These are phyloP conservation scores for Penicillium sp. DNA, from an alignment of 2,329 filamentous ascomycete species.

Conservation along the genomic window DNA sequence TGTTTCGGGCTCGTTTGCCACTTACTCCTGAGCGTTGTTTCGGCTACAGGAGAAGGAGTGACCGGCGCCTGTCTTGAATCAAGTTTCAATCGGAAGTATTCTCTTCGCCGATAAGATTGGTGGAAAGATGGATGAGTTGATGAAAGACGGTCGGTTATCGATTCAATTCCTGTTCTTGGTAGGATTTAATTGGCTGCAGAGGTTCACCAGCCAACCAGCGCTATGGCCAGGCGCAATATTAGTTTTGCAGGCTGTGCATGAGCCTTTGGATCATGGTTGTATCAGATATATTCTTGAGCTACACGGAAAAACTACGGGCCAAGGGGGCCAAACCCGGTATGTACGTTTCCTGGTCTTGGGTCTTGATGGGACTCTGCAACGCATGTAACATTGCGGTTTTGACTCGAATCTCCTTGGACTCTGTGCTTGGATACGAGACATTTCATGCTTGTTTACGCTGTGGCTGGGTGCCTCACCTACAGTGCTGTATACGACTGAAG, in stretches of 20 bases:
- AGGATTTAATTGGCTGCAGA: neutral
- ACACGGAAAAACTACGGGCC: neutral
- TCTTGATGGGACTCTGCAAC: neutral
- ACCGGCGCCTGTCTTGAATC: neutral
- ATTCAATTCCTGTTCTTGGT: neutral
- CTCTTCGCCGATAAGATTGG: neutral
- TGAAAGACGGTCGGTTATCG: neutral
- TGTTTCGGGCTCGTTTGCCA: conserved; percentile 19
- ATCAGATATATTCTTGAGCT: conserved; percentile 2
- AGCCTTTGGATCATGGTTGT: neutral
- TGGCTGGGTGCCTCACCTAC: neutral
- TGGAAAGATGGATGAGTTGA: neutral
- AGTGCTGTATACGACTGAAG: neutral
- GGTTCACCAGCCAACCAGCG: conserved; percentile 6
- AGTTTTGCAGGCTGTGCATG: neutral
- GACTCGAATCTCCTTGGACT: neutral
- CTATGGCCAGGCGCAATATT: neutral
- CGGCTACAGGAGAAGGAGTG: neutral
- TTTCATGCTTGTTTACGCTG: neutral
- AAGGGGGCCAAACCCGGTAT: neutral
- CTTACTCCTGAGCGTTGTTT: conserved; percentile 1
- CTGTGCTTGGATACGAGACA: neutral
- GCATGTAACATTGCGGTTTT: neutral
- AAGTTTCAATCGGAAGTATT: neutral
- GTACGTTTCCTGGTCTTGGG: neutral